These are phyloP conservation scores for Lizonia empirigonia DNA, from an alignment of 2,329 filamentous ascomycete genomes.

Conservation along the genomic window DNA sequence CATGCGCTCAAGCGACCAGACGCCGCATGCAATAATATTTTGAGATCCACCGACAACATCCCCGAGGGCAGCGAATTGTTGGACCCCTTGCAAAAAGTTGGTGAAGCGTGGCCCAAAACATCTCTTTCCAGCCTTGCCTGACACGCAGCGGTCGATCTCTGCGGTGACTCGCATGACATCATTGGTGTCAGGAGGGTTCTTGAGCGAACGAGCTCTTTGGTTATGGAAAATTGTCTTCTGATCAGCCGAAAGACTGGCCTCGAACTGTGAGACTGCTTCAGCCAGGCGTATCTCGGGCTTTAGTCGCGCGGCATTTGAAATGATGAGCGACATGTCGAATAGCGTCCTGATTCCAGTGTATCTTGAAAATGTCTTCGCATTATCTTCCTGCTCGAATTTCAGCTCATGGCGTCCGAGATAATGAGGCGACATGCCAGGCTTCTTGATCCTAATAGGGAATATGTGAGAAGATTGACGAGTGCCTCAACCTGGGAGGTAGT, in stretches of 20 bases:
- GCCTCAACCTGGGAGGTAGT: too few species aligned
- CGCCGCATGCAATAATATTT: slow-evolving; percentile 53
- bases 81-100: slow-evolving; percentile 50
- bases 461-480: too few species aligned
- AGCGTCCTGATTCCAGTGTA: too few species aligned
- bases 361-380: too few species aligned
- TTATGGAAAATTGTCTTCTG: slow-evolving; percentile 10
- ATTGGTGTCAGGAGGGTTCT: slow-evolving; percentile 1
- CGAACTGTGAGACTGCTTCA: slow-evolving; percentile 19
- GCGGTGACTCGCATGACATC: slow-evolving; percentile 44
- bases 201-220: background rate
- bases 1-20: slow-evolving; percentile 54
- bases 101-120: slow-evolving; percentile 52
- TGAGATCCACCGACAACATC: slow-evolving; percentile 53
- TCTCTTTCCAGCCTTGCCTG: slow-evolving; percentile 22
- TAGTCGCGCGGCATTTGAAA: slow-evolving; percentile 10
- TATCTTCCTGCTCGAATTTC: too few species aligned
- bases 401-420: too few species aligned
- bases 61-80: slow-evolving; percentile 54
- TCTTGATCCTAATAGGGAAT: too few species aligned
- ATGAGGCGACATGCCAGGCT: too few species aligned
- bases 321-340: background rate
- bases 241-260: slow-evolving; percentile 15
- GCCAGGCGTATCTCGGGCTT: slow-evolving; percentile 22
- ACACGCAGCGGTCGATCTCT: slow-evolving; percentile 40